These are phyloP conservation scores for Thuidium tamariscinum DNA, from an alignment of 225 moss, liverwort and hornwort genomes.

Conservation along the genomic window DNA sequence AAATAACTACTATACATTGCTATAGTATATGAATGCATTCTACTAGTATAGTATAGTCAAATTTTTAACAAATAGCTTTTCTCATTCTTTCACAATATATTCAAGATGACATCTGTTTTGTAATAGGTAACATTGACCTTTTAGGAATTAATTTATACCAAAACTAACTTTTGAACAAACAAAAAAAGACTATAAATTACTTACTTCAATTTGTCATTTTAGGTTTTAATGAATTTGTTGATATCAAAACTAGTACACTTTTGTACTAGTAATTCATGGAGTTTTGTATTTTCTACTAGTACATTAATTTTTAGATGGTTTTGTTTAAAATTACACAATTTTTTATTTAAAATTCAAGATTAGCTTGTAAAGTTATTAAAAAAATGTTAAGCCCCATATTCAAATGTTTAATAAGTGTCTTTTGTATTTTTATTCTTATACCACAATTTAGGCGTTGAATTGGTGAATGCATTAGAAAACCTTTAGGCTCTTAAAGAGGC, in stretches of 20 bases:
- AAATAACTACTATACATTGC: neutral
- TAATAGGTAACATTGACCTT: rapidly evolving
- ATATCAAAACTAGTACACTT: neutral
- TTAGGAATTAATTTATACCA: neutral
- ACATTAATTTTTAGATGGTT: rapidly evolving
- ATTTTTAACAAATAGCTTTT: neutral
- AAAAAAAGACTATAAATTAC: neutral
- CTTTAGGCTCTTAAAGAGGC: no score
- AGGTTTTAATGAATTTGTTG: neutral
- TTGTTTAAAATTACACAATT: neutral
- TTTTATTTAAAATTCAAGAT: neutral
- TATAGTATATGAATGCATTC: neutral
- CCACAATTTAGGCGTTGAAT: neutral
- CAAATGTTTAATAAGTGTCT: neutral
- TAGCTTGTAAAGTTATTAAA: neutral
- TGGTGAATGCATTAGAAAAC: no score
- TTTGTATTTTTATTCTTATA: rapidly evolving
- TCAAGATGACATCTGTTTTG: neutral
- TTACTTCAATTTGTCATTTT: neutral
- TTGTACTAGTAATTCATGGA: rapidly evolving
- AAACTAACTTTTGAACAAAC: neutral
- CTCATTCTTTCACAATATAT: neutral
- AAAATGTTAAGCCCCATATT: neutral
- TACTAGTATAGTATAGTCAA: neutral
- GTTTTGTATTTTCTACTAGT: neutral